These are phyloP conservation scores for Colletotrichum sp. DNA, from an alignment of 2,329 filamentous ascomycete species.

Conservation along the genomic window DNA sequence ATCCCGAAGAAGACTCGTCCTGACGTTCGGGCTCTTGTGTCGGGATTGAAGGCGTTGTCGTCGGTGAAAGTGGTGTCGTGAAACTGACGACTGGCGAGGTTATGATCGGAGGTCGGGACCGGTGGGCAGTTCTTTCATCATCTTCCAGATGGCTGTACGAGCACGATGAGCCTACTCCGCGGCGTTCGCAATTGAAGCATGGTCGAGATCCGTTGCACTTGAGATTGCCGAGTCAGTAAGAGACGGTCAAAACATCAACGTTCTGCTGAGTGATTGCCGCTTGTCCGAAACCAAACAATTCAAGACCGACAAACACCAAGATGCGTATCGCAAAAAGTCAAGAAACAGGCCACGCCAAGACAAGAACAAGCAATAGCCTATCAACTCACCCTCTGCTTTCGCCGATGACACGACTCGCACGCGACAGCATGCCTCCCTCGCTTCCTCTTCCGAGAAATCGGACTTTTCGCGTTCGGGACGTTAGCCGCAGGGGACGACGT, in stretches of 20 bases:
- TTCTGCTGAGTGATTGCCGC: not conserved
- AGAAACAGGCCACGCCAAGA: not conserved
- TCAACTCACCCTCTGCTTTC: constrained; percentile 15
- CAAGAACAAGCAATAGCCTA: not conserved
- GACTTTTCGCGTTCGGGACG: not conserved
- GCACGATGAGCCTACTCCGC: not conserved
- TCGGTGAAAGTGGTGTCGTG: not conserved
- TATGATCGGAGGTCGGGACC: not conserved
- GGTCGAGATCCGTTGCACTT: constrained; percentile 18
- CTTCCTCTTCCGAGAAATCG: constrained; percentile 9
- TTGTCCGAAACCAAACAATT: not conserved
- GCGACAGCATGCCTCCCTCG: constrained; percentile 15
- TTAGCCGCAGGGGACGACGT: not conserved
- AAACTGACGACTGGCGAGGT: not conserved
- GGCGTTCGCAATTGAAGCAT: constrained; percentile 17
- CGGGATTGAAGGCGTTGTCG: not conserved
- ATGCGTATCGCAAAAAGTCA: not conserved
- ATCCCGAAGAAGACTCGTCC: not conserved
- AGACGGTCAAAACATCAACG: rapidly evolving
- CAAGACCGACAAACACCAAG: rapidly evolving
- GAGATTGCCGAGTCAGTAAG: not conserved
- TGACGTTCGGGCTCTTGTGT: not conserved
- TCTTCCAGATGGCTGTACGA: constrained; percentile 8
- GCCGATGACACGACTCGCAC: constrained; percentile 21
- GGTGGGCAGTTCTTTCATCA: not conserved